Evolutionary conservation across 805 yeast species (phyloP).

Genomic region (Kuraishia piskuri): DNA sequence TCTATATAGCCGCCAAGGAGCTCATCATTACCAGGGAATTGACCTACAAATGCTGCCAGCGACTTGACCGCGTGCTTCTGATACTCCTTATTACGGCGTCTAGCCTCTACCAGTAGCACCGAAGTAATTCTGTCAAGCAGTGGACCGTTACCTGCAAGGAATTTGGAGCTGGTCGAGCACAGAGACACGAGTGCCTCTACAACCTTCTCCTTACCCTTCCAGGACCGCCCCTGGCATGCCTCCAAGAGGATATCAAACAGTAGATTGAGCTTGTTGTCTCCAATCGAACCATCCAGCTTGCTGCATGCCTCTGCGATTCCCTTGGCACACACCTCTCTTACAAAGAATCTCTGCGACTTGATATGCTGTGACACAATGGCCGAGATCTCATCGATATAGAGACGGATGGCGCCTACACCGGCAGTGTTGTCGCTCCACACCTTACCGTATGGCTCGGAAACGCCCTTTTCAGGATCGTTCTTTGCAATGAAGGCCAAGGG

Average conservation of each 20-base stretch:
- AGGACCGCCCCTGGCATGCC: constrained; percentile 69
- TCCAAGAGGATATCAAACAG: constrained; percentile 47
- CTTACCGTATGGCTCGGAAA: constrained; percentile 39
- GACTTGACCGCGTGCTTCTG: constrained; percentile 43
- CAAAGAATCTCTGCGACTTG: constrained; percentile 46
- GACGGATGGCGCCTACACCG: constrained; percentile 56
- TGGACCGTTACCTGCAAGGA: constrained; percentile 20
- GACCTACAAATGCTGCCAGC: constrained; percentile 40
- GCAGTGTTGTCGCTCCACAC: constrained; percentile 77
- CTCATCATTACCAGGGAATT: constrained; percentile 25
- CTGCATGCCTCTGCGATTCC: constrained; percentile 53
- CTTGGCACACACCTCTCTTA: constrained; percentile 64
- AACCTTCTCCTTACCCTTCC: constrained; percentile 81
- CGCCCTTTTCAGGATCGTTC: constrained; percentile 46
- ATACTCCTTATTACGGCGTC: constrained; percentile 51
- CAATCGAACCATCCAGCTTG: constrained; percentile 26
- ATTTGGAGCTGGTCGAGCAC: constrained; percentile 29
- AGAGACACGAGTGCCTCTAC: constrained; percentile 61
- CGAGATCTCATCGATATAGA: constrained; percentile 65
- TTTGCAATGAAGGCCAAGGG: constrained; percentile 78
- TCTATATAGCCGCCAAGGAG: constrained; percentile 29
- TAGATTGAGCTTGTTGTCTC: constrained; percentile 10
- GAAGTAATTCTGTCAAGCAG: constrained; percentile 30
- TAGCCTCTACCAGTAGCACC: constrained; percentile 47
- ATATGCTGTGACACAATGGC: constrained; percentile 40